Percentiles rank a stretch among this genome's conserved stretches.
phyloP scores from a whole-genome alignment of 2,329 filamentous ascomycete species.

The Chrysosphaeria jannelii region DNA sequence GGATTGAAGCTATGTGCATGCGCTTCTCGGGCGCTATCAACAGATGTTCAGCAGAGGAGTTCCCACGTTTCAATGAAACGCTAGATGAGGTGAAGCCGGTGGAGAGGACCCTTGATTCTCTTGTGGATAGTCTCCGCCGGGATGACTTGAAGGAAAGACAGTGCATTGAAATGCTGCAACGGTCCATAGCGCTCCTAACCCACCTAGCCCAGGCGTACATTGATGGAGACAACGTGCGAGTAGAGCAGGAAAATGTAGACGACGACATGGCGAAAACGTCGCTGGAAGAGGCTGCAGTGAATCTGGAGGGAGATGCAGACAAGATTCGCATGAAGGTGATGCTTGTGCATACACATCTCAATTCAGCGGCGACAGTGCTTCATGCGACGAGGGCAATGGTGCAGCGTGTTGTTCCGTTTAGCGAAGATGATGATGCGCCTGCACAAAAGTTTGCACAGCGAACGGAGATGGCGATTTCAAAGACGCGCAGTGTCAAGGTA shows the following conservation, averaged over 20 bases:
- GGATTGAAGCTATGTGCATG: constrained; percentile 57
- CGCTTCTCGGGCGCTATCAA: constrained; percentile 59
- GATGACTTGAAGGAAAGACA: constrained; percentile 69
- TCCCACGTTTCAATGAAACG: constrained; percentile 48
- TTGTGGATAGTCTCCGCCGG: constrained; percentile 57
- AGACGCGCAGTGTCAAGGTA: constrained; percentile 61
- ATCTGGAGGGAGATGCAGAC: constrained; percentile 44
- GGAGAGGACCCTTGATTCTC: constrained; percentile 62
- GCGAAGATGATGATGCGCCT: constrained; percentile 33
- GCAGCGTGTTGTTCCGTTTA: constrained; percentile 26
- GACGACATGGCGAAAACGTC: too few relatives aligned
- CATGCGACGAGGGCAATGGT: constrained; percentile 33
- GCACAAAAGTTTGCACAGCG: constrained; percentile 37
- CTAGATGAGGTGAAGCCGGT: constrained; percentile 74
- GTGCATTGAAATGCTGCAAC: constrained; percentile 52
- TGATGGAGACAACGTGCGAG: background rate
- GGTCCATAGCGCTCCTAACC: constrained; percentile 61
- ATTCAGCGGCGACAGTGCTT: constrained; percentile 42
- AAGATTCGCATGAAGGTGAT: constrained; percentile 48
- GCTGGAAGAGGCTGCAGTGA: constrained; percentile 9
- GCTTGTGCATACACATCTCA: constrained; percentile 54
- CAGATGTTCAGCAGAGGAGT: constrained; percentile 48
- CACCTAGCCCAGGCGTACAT: constrained; percentile 65
- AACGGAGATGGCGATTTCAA: constrained; percentile 38
- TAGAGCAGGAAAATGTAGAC: constrained; percentile 1